Base-by-base conservation (phyloP, 257 asterid species). In the Leonotis leonurus region DNA sequence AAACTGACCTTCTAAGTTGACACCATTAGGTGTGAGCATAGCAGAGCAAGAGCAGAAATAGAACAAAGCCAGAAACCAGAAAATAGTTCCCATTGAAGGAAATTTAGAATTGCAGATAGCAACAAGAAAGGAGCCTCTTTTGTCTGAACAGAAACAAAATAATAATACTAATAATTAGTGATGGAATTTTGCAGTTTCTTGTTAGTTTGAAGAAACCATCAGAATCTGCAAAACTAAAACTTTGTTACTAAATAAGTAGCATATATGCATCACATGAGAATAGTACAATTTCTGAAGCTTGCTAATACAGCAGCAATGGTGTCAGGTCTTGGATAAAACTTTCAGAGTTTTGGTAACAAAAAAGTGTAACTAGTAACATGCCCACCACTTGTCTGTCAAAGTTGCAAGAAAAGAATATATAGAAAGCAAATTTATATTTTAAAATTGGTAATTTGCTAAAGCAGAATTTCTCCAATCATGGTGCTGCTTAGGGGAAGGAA, bases 1-100 rank as follows among this genome's bases (percentile, higher is more conserved):
- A n/a, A n/a, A 45, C 72, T 67, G 40, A 89, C 99, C 99, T 92
- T 92, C 99, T 55, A 52, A 83, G 81, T 92, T 92, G 79, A 92
- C 79, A 46, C 99, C 99, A 77, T 81, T 78, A 53, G 94, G 88
- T 36, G 99, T 75, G 51, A 92, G 95, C 83, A 79, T 20, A 76
- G 91, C 81, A 61, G 84, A 69, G 63, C 20, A 85, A 72, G 75
- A 67, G 74, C 75, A 80, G 72, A 74, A 80, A 75, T 75, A 44
- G 64, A 73, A 65, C 1, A 89, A 56, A 26, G 55, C 70, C 67
- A 79, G 37, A 64, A 25, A 71, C 71, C 44, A 68, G 17, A 81
- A 54, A 60, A 75, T 63, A 62, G 41, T 54, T 58, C 44, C 73
- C 69, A 29, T 81, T 67, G 67, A 11, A 64, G 62, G 40, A 55